phyloP scores from a whole-genome alignment of 306 rosid genomes.

The Luffa acutangula region DNA sequence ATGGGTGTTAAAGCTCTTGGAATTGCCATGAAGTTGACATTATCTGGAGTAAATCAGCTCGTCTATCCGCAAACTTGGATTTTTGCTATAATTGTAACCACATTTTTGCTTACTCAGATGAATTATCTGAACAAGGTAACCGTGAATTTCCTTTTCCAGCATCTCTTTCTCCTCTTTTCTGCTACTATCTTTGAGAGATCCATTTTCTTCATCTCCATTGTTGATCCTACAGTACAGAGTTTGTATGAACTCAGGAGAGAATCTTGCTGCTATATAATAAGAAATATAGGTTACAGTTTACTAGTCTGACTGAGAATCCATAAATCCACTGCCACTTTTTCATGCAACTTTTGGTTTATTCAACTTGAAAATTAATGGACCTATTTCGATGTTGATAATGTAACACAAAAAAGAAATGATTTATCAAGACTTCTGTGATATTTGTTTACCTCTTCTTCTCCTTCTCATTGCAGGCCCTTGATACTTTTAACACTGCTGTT shows the following conservation, averaged over 20 bases:
- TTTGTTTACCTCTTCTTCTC: conserved; percentile 1
- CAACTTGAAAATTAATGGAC: background rate
- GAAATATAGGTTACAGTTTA: background rate
- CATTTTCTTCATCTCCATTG: background rate
- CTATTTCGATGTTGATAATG: background rate
- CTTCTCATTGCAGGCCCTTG: conserved; percentile 68
- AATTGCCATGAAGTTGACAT: conserved; percentile 63
- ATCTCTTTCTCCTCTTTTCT: background rate
- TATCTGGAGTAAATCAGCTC: conserved; percentile 65
- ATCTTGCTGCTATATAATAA: background rate
- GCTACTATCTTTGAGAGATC: background rate
- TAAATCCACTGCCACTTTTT: background rate
- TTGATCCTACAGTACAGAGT: background rate
- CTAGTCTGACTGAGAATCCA: background rate
- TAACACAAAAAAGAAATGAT: background rate
- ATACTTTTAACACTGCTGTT: conserved; percentile 95
- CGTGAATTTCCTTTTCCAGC: background rate
- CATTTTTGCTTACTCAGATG: conserved; percentile 64
- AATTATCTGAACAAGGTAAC: conserved; percentile 72
- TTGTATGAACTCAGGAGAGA: background rate
- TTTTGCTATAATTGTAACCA: conserved; percentile 43
- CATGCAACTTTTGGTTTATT: background rate
- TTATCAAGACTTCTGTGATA: background rate
- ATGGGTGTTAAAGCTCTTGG: conserved; percentile 87
- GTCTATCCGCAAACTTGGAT: conserved; percentile 62